Percentiles rank a stretch among this genome's conserved stretches.
Conservation (phyloP, 2,329 filamentous ascomycete genomes). For the Alternaria postmessia region DNA sequence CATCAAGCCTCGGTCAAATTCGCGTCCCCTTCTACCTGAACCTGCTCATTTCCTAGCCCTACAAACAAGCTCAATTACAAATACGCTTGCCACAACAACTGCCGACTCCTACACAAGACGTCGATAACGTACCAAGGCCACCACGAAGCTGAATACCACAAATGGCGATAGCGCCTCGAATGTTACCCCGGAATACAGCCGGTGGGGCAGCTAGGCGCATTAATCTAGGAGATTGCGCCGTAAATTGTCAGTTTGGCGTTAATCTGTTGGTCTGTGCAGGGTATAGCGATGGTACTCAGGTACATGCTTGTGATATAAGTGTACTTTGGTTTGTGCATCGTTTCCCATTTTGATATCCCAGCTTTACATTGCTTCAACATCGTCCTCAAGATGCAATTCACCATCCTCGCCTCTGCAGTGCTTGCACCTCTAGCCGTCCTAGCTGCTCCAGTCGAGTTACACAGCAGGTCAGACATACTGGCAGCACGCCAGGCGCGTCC, state of each 20-base stretch:
- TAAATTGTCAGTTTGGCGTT: background rate
- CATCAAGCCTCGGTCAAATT: background rate
- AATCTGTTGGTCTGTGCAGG: background rate
- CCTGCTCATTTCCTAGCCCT: background rate
- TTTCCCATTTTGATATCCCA: background rate
- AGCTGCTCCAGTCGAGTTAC: constrained; percentile 21
- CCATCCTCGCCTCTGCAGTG: constrained; percentile 21
- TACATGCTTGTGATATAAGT: background rate
- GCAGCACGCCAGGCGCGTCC: constrained; percentile 23
- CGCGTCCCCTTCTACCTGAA: background rate
- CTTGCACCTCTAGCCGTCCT: constrained; percentile 24
- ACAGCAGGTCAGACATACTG: constrained; percentile 7
- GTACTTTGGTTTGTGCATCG: background rate
- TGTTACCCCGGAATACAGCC: constrained; percentile 11
- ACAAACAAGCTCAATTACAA: background rate
- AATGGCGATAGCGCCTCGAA: background rate
- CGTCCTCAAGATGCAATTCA: constrained; percentile 28
- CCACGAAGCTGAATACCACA: background rate
- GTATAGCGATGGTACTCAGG: background rate
- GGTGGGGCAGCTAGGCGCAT: constrained; percentile 12
- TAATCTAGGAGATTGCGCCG: constrained; percentile 13
- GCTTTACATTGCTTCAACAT: background rate
- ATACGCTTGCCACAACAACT: constrained; percentile 4
- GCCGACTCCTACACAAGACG: constrained; percentile 1
- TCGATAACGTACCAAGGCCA: constrained; percentile 5